These are phyloP conservation scores for Alternaria brassicicola DNA, from an alignment of 2,329 filamentous ascomycete species.

Conservation along the genomic window DNA sequence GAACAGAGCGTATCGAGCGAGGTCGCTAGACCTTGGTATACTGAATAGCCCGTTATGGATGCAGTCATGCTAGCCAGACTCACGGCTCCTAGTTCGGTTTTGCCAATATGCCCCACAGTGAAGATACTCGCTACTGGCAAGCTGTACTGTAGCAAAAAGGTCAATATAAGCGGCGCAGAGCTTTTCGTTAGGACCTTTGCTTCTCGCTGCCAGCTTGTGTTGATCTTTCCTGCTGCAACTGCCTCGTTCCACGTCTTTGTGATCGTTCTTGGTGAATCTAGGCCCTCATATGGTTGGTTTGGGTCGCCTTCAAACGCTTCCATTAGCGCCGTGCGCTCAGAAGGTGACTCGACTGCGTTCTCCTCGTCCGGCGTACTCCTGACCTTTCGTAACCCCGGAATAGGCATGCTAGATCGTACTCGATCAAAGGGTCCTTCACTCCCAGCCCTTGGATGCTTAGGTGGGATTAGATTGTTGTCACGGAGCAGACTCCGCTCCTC, in stretches of 20 bases:
- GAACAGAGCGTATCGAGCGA: slow-evolving; percentile 91
- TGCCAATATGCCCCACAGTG: slow-evolving; percentile 58
- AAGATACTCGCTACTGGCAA: slow-evolving; percentile 56
- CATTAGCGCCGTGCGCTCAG: slow-evolving; percentile 59
- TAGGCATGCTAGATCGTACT: slow-evolving; percentile 37
- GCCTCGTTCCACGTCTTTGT: slow-evolving; percentile 66
- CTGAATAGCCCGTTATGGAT: slow-evolving; percentile 56
- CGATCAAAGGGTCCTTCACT: slow-evolving; percentile 38
- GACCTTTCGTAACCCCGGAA: slow-evolving; percentile 37
- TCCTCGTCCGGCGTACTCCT: slow-evolving; percentile 44
- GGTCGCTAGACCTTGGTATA: slow-evolving; percentile 73
- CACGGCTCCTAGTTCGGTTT: slow-evolving; percentile 56
- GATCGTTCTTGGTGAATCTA: slow-evolving; percentile 56
- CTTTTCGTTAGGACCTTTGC: slow-evolving; percentile 73
- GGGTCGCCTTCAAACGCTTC: slow-evolving; percentile 46
- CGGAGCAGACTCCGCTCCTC: slow-evolving; percentile 64
- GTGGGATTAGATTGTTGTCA: slow-evolving; percentile 65
- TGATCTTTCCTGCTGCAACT: slow-evolving; percentile 78
- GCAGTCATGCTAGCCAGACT: slow-evolving; percentile 57
- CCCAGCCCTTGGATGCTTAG: slow-evolving; percentile 54
- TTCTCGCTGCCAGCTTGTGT: slow-evolving; percentile 91
- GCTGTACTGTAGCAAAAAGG: slow-evolving; percentile 57
- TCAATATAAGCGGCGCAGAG: slow-evolving; percentile 53
- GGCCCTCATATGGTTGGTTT: slow-evolving; percentile 52
- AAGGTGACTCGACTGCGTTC: slow-evolving; percentile 23